Base-by-base conservation (phyloP, 495 filamentous ascomycete species). In the Penicillium cataractarum region DNA sequence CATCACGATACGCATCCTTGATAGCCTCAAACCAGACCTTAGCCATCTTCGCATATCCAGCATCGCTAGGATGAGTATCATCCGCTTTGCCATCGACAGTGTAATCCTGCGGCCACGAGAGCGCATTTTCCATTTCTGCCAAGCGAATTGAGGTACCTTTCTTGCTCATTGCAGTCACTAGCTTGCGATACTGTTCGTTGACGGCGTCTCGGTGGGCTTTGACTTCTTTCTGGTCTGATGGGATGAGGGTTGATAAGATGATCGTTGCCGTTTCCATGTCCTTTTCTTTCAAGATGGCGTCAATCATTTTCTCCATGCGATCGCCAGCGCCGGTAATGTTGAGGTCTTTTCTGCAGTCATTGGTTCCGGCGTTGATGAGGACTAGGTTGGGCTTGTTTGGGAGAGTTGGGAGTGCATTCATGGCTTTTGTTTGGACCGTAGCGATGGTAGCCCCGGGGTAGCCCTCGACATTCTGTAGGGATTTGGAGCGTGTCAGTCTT, bases 11-110 rank as follows among this genome's bases (percentile, higher is more conserved):
- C 19, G 42, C 42, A 24, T 24, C 42, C 42, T 46, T 46, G 7
- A 46, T 46, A 46, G 42, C 42, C 42, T 46, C 42, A 46, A 22
- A 46, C 42, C 42, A 46, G 9, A 46, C 42, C 19, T 24, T 46
- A 21, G 42, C 42, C 42, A 46, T 46, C 42, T 46, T 46, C 21
- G 42, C 42, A 46, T 46, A 46, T 3, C 42, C 42, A 21, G 42
- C 42, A 46, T 46, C 42, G 24, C 42, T 46, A 9, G 42, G 42
- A 24, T 46, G 42, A 9, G 42, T 46, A 46, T 46, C 21, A 24
- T 46, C 42, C 21, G 42, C 19, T 24, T 46, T 46, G 12, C 42
- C 42, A 24, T 46, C 42, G 17, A 46, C 42, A 13, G 42, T 46
- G 10, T 46, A 46, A 46, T 46, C 42, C 42, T 39, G 8, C 1